Evolutionary conservation across 495 filamentous ascomycete genomes (phyloP), one percentile per base, ranked within the genome.

Genomic region (Barbatosphaeria neglecta): DNA sequence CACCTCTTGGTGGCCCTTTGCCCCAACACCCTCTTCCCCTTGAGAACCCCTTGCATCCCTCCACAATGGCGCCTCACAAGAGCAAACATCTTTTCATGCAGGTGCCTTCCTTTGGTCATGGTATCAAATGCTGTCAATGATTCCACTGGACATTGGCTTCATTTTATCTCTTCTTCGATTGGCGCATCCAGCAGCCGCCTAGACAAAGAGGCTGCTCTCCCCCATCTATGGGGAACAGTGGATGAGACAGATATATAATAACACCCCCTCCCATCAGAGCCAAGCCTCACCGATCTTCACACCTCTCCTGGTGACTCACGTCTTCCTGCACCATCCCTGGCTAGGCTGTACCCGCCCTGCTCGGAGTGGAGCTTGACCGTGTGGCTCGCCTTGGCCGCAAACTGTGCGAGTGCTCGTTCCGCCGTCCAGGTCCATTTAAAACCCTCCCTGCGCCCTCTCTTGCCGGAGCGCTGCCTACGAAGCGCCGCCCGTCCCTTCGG

Each of bases 271-370:
- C 56, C 53, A 35, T n/a, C 31, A 35, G 42, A 48, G n/a, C 47
- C 43, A 50, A 54, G 58, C 54, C 63, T 66, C 65, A 66, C 63
- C 52, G 39, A 46, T 50, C 54, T 57, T 65, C 63, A 68, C 65
- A 50, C 3, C 41, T 52, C 51, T 41, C 41, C 42, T 33, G 43
- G 58, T 57, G 58, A 57, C 60, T 63, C 65, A 62, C n/a, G n/a
- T n/a, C n/a, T 63, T 59, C 57, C 54, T 57, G 20, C 15, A 6
- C 20, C 2, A 41, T 41, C 31, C 31, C 16, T 35, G 31, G 31
- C 31, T 16, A 35, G 2, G 9, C 31, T 41, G 15, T 10, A 41
- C 20, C 13, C n/a, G n/a, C n/a, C n/a, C n/a, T n/a, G n/a, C n/a
- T n/a, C n/a, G 16, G 4, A 23, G 39, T 41, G 13, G 19, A 23